Base-by-base conservation (phyloP, 2,329 filamentous ascomycete genomes). In the Neopestalotiopsis clavispora region DNA sequence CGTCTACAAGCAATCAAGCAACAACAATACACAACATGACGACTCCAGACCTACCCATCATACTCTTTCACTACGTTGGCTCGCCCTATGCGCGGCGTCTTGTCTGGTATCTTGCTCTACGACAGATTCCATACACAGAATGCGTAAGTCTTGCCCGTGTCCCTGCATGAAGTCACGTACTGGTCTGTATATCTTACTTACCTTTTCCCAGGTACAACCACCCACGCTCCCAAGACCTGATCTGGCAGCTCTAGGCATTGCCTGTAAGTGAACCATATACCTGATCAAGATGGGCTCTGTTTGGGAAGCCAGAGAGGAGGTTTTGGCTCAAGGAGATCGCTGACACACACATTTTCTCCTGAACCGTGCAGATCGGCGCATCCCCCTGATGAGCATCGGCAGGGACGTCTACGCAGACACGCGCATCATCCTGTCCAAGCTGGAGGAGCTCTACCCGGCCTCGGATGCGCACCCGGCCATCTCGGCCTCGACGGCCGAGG, bases 381-480 rank as follows among this genome's bases (percentile, higher is more conserved):
- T 93, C 68, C 92, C 92, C 1, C 75, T 94, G 65, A 79, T 94
- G 65, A 81, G 88, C 28, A 89, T 93, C 72, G 91, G 90, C 17
- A 83, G 87, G 5, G 88, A 92, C 75, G 81, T 94, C 58, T 94
- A 93, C 80, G 82, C 89, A 70, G 92, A 94, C 81, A 90, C 90
- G 2, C 87, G 90, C 2, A 85, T 93, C 28, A 93, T 94, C 73
- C 78, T 94, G 23, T 78, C 79, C 32, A 91, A 89, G 77, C 87
- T 94, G 1, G 89, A 93, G 74, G 73, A 81, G 1, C 80, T 86
- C 45, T 88, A 86, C 75, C 86, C 86, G 0, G 71, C 82, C 2
- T 77, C 80, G 14, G 76, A 81, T 0, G 69, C 75, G 2, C 77
- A 79, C 69, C 76, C 77, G 38, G 86, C 70, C 10, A 59, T 71